Base-by-base conservation (phyloP, 2,329 filamentous ascomycete genomes). In the Allantophomopsis lycopodina region DNA sequence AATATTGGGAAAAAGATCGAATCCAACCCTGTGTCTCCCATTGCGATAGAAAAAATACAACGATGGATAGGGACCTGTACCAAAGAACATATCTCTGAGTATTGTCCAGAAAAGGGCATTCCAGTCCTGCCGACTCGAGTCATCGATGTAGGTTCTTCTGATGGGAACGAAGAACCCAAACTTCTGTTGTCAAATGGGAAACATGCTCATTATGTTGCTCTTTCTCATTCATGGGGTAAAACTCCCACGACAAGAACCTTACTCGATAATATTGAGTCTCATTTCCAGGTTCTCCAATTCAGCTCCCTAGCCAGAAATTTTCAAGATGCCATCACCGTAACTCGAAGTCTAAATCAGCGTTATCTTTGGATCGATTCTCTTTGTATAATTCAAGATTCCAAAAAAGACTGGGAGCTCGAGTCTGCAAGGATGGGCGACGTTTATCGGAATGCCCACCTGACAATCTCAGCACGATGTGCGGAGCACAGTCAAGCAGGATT, bases 351-450 rank as follows among this genome's bases (percentile, higher is more conserved):
- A 30, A 43, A 41, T 5, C 8, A 45, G 5, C 42, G 38, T 17
- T 44, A 47, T 18, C 41, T 51, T 2, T 51, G 48, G 48, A 36
- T 51, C 16, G 48, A 51, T 36, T 32, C 46, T 7, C 39, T 47
- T 5, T 51, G 48, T 41, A 47, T 47, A 13, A 4, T 46, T 12
- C 47, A 50, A 42, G 48, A 50, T 35, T 37, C 41, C 4, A 39
- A 37, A n/a, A 21, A 36, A 3, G 48, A 51, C 42, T 50, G 46
- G 47, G 32, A 33, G 11, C 21, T 18, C 7, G 48, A 51, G 39
- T 45, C 43, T 1, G 38, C 40, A 5, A 33, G 14, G 13, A 51
- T 51, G 48, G 41, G 38, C 11, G 33, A 32, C 6, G 38, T 51
- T n/a, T 51, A 51, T 12, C 5, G 5, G 13, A 16, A 16, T 33